Evolutionary conservation across 2,329 filamentous ascomycete species (phyloP), one percentile per base, ranked within the genome.

Genomic region (Aspergillus japonicus): DNA sequence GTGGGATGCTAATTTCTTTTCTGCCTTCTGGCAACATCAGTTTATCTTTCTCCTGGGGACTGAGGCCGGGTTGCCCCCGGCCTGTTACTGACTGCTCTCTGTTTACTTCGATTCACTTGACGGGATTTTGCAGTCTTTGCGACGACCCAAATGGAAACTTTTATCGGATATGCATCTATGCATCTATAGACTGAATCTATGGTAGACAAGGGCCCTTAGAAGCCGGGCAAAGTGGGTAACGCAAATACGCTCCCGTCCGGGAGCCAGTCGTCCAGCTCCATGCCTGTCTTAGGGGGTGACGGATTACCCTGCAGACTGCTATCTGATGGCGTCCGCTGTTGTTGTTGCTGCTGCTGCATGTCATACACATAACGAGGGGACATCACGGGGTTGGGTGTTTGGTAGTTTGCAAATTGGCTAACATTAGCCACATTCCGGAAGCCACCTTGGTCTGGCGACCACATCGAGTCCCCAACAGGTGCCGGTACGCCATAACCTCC

Each of bases 241-340:
- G 69, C 69, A 56, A 66, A 71, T 21, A 72, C 64, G 58, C 66
- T 71, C 19, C 70, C 68, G 50, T 70, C 69, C 5, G 71, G 67
- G 53, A 72, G 59, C 70, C 71, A 73, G 1, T 69, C 69, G 54
- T 73, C 71, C 29, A 72, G 42, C 51, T 72, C 71, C 67, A 72
- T 70, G 21, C 68, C 66, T 24, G 63, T 62, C n/a, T 62, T 63
- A 12, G 62, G 58, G 14, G 62, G 53, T 33, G 64, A 58, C 7
- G 59, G 58, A 16, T 60, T 54, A 16, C 54, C 50, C 49, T 56
- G 62, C 47, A 60, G 68, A 29, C 29, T 23, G 31, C n/a, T 49
- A 21, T 47, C 58, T 42, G 57, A 58, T 21, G 63, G 61, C 14
- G 66, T 61, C 47, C 62, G 57, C 56, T 42, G 63, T 31, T 56